Evolutionary conservation across 495 filamentous ascomycete genomes (phyloP).

Genomic region (Apiosordaria backusii): DNA sequence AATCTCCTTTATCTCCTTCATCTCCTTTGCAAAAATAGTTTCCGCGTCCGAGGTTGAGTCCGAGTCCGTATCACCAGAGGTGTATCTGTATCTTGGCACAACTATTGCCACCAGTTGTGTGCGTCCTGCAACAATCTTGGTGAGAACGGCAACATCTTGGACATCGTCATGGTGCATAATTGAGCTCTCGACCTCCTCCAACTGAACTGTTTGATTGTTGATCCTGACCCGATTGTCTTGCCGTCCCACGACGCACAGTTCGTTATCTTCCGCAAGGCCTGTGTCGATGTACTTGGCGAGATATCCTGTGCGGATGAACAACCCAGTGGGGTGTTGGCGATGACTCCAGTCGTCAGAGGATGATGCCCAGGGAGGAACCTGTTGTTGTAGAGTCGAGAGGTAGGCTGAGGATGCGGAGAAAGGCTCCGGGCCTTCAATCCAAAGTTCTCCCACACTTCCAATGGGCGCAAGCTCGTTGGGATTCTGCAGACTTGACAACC

Average conservation of each 20-base stretch:
- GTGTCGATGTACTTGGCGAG: background rate
- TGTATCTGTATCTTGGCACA: background rate
- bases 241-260: background rate
- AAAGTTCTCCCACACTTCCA: background rate
- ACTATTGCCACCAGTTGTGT: background rate
- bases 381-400: background rate
- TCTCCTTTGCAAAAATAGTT: background rate
- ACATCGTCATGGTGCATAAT: conserved; percentile 1
- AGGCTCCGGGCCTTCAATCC: background rate
- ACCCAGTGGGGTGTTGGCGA: background rate
- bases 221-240: background rate
- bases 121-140: background rate
- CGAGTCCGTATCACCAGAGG: background rate
- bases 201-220: background rate
- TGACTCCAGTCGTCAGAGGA: background rate
- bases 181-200: background rate
- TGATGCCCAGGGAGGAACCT: background rate
- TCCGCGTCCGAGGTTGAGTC: background rate
- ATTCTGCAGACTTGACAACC: background rate
- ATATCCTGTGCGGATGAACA: background rate
- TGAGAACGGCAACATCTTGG: background rate
- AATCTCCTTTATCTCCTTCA: background rate
- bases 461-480: background rate
- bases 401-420: background rate
- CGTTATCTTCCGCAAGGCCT: background rate